Conservation (phyloP, 169 alveolate species). For the Theileria sp. region DNA sequence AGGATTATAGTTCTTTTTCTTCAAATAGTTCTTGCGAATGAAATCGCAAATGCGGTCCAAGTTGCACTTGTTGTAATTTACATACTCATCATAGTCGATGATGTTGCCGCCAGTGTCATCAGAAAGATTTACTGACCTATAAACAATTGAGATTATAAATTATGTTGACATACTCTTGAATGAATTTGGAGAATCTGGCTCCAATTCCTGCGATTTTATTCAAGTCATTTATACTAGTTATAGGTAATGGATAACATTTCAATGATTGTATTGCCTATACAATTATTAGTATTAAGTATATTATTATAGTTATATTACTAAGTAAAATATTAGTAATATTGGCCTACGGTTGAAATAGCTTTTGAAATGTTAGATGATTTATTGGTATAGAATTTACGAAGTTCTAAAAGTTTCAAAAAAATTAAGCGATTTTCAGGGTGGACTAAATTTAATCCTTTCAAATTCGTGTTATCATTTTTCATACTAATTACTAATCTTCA, state of each 20-base stretch:
- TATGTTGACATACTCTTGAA: slow-evolving; percentile 29
- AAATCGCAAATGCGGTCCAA: slow-evolving; percentile 31
- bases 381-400: slow-evolving; percentile 21
- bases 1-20: slow-evolving; percentile 31
- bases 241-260: slow-evolving; percentile 70
- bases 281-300: background rate
- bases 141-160: too few species aligned
- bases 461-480: background rate
- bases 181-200: slow-evolving; percentile 9
- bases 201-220: slow-evolving; percentile 71
- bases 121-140: background rate
- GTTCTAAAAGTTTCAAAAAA: slow-evolving; percentile 35
- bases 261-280: slow-evolving; percentile 63
- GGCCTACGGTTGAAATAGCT: slow-evolving; percentile 19
- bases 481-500: background rate
- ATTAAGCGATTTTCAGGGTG: slow-evolving; percentile 52
- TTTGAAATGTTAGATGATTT: background rate
- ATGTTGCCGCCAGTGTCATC: background rate
- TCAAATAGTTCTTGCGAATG: slow-evolving; percentile 2
- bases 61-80: slow-evolving; percentile 3
- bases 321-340: background rate
- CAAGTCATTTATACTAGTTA: slow-evolving; percentile 56
- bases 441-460: slow-evolving; percentile 42
- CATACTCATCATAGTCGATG: background rate
- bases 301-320: background rate